A percentile compares a stretch with the other conserved stretches of the same genome.
These are phyloP conservation scores for Patellaria atrata DNA, from an alignment of 495 filamentous ascomycete genomes.

Conservation along the genomic window DNA sequence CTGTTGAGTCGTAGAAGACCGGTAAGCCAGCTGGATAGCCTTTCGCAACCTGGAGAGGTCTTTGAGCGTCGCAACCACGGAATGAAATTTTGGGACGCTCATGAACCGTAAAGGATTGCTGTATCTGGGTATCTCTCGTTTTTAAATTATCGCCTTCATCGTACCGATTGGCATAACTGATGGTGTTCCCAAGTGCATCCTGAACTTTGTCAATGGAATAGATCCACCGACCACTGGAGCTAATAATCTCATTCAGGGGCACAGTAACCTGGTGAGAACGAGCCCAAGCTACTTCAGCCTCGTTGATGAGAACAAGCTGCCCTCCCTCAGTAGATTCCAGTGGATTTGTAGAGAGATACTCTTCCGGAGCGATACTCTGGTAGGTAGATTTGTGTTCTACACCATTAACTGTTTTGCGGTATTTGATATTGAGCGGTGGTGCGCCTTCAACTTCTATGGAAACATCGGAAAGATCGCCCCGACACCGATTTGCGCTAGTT, in stretches of 20 bases:
- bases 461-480: conserved; percentile 74
- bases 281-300: conserved; percentile 67
- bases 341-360: conserved; percentile 65
- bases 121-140: conserved; percentile 45
- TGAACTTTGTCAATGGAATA: conserved; percentile 85
- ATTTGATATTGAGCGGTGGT: conserved; percentile 82
- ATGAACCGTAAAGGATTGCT: conserved; percentile 70
- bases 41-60: conserved; percentile 67
- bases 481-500: conserved; percentile 51
- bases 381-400: conserved; percentile 59
- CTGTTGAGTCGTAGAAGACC: conserved; percentile 49
- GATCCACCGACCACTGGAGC: conserved; percentile 59
- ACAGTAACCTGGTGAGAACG: conserved; percentile 57
- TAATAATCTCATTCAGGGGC: conserved; percentile 76
- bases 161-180: conserved; percentile 55
- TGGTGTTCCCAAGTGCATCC: conserved; percentile 76
- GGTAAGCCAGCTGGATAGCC: conserved; percentile 57
- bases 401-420: conserved; percentile 67
- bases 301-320: conserved; percentile 39
- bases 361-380: conserved; percentile 83
- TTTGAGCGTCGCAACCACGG: conserved; percentile 55
- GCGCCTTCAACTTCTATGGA: conserved; percentile 71
- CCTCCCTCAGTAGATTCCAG: conserved; percentile 40
- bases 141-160: conserved; percentile 47
- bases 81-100: conserved; percentile 66